These are phyloP conservation scores for Hymenoscyphus fructigenus DNA, from an alignment of 2,329 filamentous ascomycete genomes.

Conservation along the genomic window DNA sequence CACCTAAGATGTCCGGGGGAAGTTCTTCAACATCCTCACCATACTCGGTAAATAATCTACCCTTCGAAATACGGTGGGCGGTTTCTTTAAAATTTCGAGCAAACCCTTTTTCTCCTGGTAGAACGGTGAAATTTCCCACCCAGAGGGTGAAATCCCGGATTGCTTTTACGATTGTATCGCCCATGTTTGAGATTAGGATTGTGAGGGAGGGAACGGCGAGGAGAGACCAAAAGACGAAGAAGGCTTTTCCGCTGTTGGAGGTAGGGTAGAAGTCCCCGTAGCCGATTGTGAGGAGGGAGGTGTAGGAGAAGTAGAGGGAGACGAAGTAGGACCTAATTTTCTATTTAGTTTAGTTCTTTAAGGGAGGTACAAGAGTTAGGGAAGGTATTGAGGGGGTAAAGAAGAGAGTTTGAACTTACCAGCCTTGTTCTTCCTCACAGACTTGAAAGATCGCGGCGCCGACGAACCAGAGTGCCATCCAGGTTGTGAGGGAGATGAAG, in stretches of 20 bases:
- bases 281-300: conserved; percentile 79
- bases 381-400: too few species aligned
- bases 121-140: conserved; percentile 59
- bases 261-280: conserved; percentile 78
- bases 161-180: conserved; percentile 74
- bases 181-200: conserved; percentile 78
- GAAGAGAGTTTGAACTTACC: too few species aligned
- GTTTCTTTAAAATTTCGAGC: conserved; percentile 46
- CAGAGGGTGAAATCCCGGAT: conserved; percentile 55
- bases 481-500: conserved; percentile 63
- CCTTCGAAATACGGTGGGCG: conserved; percentile 44
- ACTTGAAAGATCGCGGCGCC: conserved; percentile 72
- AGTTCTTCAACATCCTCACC: conserved; percentile 38
- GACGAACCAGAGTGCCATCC: conserved; percentile 74
- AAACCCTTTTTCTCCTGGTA: conserved; percentile 56
- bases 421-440: conserved; percentile 51
- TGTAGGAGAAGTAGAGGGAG: conserved; percentile 82
- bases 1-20: conserved; percentile 45
- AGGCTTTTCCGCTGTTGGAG: conserved; percentile 76
- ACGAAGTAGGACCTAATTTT: conserved; percentile 82
- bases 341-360: too few species aligned
- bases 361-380: too few species aligned
- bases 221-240: conserved; percentile 92
- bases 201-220: conserved; percentile 87
- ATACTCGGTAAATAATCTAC: conserved; percentile 43